Conservation (phyloP, 768 basidiomycete species). For the Tephrocybe sp. region DNA sequence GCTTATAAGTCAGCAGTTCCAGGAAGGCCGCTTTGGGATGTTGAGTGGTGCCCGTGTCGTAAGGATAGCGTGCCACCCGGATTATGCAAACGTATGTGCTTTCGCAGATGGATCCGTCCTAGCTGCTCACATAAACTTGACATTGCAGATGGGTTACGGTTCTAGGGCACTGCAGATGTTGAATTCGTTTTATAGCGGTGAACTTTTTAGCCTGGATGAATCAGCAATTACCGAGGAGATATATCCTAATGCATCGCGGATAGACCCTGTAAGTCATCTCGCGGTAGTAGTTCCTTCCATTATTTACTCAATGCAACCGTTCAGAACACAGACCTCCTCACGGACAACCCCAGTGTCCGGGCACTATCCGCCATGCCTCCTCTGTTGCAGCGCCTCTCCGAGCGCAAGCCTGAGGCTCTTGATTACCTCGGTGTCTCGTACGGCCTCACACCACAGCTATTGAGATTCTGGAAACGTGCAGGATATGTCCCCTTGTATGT, state of each 20-base stretch:
- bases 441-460: slow-evolving; percentile 82
- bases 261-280: slow-evolving; percentile 39
- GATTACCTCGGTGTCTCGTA: slow-evolving; percentile 98
- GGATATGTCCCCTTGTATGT: slow-evolving; percentile 91
- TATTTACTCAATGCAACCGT: not conserved
- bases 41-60: slow-evolving; percentile 91
- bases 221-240: slow-evolving; percentile 44
- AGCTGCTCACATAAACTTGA: not conserved
- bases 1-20: slow-evolving; percentile 92
- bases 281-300: not conserved
- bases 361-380: slow-evolving; percentile 83
- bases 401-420: slow-evolving; percentile 83
- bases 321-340: slow-evolving; percentile 53
- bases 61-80: slow-evolving; percentile 92
- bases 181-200: slow-evolving; percentile 90
- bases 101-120: not conserved
- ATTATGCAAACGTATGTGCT: slow-evolving; percentile 78
- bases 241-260: slow-evolving; percentile 55
- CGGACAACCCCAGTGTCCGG: slow-evolving; percentile 75
- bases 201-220: slow-evolving; percentile 87
- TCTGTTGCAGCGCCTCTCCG: slow-evolving; percentile 83
- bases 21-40: slow-evolving; percentile 90
- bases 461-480: slow-evolving; percentile 95
- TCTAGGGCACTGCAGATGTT: slow-evolving; percentile 82
- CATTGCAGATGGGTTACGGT: slow-evolving; percentile 90